Evolutionary conservation across 23 red algal genomes (phyloP), one percentile per base, ranked within the genome.

Genomic region (Chondrus crispus): DNA sequence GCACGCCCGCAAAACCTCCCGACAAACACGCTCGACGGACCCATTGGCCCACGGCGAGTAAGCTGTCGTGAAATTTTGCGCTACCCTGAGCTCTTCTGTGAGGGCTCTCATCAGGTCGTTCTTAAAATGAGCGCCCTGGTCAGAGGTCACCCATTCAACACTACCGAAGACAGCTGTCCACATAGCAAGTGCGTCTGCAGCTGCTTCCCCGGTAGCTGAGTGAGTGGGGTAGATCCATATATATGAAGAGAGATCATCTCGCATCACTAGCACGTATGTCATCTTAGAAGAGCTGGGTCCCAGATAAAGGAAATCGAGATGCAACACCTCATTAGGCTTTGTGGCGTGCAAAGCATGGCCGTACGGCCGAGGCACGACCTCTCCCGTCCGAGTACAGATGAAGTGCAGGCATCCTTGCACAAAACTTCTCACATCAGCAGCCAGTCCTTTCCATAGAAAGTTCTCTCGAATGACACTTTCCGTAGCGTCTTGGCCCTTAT

Each of bases 31-130:
- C 28, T 91, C 87, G 8, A 80, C 73, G 24, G 86, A 70, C 5
- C 69, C 49, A 49, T 90, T 90, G 6, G 43, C 50, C 86, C 86
- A 90, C 10, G 87, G 70, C 7, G 1, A 62, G 58, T 91, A 82
- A 42, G 87, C 87, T 14, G 63, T 33, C 2, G 87, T 80, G 60
- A 91, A 91, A 51, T 91, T 45, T 40, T 91, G 87, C 16, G 11
- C 14, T 7, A 83, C 40, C 1, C 40, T 62, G 26, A 62, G 46
- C 46, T 83, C 51, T 37, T 1, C 24, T 10, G 28, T 16, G 28
- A 83, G 26, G 24, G 32, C 19, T 8, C 1, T 38, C 9, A 83
- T 28, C 0, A 83, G 41, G 1, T 54, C 46, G 18, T 83, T 62
- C 52, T 60, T 33, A 62, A 83, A 68, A 16, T 54, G 0, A n/a